A percentile compares a stretch with the other conserved stretches of the same genome.
Evolutionary conservation across 106 monocot species (phyloP).

Genomic region (Dendrobium nobile): DNA sequence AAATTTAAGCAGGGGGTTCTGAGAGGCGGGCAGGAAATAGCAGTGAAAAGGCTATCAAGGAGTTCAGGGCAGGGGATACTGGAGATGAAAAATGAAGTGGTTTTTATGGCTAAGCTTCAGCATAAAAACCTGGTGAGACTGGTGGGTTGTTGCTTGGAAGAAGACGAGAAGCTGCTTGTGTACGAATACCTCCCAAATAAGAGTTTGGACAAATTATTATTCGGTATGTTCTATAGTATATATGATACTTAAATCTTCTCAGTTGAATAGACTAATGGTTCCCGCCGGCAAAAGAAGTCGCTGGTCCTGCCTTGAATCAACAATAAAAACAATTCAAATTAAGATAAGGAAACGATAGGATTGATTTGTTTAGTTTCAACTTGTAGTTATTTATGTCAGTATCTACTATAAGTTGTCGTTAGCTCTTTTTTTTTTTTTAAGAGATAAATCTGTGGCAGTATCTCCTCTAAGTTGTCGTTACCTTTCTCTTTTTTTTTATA

Average conservation of each 20-base stretch:
- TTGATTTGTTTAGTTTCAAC: neutral
- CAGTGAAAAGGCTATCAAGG: conserved; percentile 13
- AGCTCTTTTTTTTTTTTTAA: neutral
- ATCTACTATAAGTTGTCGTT: neutral
- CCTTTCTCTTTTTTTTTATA: neutral
- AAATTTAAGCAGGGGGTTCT: conserved; percentile 9
- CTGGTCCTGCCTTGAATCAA: neutral
- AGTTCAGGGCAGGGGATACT: conserved; percentile 5
- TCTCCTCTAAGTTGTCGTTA: neutral
- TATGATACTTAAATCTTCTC: neutral
- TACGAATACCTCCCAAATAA: conserved; percentile 16
- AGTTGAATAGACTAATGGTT: neutral
- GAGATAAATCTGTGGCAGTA: too few species aligned
- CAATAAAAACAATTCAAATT: neutral
- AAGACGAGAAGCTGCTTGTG: conserved; percentile 13
- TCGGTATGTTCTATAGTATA: conserved; percentile 1
- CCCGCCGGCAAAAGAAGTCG: neutral
- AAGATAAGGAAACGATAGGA: neutral
- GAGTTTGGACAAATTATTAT: conserved; percentile 15
- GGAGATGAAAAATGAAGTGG: conserved; percentile 18
- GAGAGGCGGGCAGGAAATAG: conserved; percentile 13
- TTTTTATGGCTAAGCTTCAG: conserved; percentile 12
- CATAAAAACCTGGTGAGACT: conserved; percentile 16
- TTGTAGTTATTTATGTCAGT: neutral
- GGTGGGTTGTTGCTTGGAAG: conserved; percentile 17